These are phyloP conservation scores for Xanthoconium separans DNA, from an alignment of 1,284 basidiomycete genomes.

Conservation along the genomic window DNA sequence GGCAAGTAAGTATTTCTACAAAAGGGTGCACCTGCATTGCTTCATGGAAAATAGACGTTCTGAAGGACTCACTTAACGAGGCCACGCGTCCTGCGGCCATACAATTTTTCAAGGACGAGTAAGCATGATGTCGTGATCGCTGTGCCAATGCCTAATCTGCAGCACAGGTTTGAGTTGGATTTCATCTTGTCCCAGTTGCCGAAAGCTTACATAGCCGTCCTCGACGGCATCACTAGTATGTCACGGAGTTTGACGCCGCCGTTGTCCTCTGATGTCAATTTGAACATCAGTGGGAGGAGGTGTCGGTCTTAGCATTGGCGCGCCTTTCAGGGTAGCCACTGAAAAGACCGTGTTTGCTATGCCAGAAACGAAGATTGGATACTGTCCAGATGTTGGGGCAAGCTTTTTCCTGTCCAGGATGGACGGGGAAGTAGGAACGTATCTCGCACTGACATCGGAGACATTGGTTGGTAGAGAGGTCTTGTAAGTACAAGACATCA, in stretches of 20 bases:
- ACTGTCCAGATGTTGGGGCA: slow-evolving; percentile 89
- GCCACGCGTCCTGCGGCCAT: slow-evolving; percentile 62
- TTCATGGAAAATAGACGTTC: slow-evolving; percentile 48
- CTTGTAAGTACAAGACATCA: slow-evolving; percentile 58
- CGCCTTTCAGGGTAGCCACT: slow-evolving; percentile 91
- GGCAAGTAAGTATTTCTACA: slow-evolving; percentile 52
- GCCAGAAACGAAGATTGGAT: slow-evolving; percentile 95
- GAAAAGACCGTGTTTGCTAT: slow-evolving; percentile 94
- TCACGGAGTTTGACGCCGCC: slow-evolving; percentile 22
- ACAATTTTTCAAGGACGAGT: slow-evolving; percentile 91
- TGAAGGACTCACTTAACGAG: slow-evolving; percentile 47
- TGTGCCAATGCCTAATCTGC: slow-evolving; percentile 6
- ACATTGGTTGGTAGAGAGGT: slow-evolving; percentile 74
- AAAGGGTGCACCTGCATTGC: slow-evolving; percentile 5
- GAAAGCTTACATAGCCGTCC: slow-evolving; percentile 87
- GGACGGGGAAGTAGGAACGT: slow-evolving; percentile 91
- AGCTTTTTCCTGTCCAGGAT: slow-evolving; percentile 87
- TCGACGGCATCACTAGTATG: slow-evolving; percentile 91
- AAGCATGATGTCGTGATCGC: slow-evolving; percentile 29
- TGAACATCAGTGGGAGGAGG: slow-evolving; percentile 86
- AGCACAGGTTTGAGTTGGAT: slow-evolving; percentile 81
- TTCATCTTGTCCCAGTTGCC: slow-evolving; percentile 76
- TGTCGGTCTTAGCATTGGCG: slow-evolving; percentile 86
- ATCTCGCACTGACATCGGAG: slow-evolving; percentile 88
- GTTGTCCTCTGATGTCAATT: slow-evolving; percentile 18